Evolutionary conservation across 805 yeast species (phyloP).

Genomic region (Lipomyces spencermartinsiae): DNA sequence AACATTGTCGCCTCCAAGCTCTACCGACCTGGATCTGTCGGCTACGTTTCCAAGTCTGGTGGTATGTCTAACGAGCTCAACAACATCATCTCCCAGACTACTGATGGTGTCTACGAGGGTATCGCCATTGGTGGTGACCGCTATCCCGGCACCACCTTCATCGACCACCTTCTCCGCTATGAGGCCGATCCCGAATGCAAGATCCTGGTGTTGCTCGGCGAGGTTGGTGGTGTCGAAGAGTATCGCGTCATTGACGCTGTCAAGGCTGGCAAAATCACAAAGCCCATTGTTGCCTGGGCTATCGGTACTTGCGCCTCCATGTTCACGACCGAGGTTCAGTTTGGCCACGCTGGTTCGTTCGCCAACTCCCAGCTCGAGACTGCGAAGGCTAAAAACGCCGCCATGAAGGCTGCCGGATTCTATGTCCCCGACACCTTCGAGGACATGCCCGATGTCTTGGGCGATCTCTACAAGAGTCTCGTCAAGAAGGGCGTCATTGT

Average conservation of each 20-base stretch:
- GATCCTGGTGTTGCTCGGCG: constrained; percentile 70
- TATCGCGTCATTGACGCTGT: constrained; percentile 74
- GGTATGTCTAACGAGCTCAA: constrained; percentile 58
- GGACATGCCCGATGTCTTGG: constrained; percentile 51
- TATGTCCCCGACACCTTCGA: constrained; percentile 80
- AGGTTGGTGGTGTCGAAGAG: constrained; percentile 76
- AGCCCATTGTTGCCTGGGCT: constrained; percentile 75
- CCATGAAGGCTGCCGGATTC: constrained; percentile 92
- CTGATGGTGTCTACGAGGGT: constrained; percentile 60
- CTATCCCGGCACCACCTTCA: constrained; percentile 74
- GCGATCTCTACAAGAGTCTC: constrained; percentile 78
- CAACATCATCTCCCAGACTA: constrained; percentile 54
- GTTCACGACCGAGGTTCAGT: constrained; percentile 68
- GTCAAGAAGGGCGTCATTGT: constrained; percentile 49
- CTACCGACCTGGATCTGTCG: constrained; percentile 56
- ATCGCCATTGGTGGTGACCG: constrained; percentile 78
- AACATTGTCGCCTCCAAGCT: constrained; percentile 56
- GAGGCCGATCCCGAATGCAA: constrained; percentile 69
- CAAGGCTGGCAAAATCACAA: constrained; percentile 65
- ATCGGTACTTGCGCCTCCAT: constrained; percentile 74
- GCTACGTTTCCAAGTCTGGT: constrained; percentile 56
- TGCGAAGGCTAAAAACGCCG: constrained; percentile 68
- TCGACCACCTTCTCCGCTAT: constrained; percentile 70
- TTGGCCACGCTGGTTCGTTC: constrained; percentile 75
- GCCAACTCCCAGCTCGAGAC: constrained; percentile 75